Evolutionary conservation across 2,329 filamentous ascomycete genomes (phyloP), one percentile per base, ranked within the genome.

Genomic region (Teratosphaeria pseudoeucalypti): DNA sequence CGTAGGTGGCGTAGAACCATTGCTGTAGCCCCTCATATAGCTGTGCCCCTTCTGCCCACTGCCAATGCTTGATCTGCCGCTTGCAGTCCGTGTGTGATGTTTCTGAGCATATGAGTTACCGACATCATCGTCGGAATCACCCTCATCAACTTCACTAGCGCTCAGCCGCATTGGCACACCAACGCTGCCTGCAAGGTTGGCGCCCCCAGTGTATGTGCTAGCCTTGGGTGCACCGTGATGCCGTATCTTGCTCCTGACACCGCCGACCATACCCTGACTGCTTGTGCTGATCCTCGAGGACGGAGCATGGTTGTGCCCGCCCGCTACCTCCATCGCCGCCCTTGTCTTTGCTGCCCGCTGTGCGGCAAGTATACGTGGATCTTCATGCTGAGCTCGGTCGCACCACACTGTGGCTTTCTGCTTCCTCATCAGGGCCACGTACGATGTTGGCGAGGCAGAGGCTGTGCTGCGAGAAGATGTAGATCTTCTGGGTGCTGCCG

Each of bases 361-460:
- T 69, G 92, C 88, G 32, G 90, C 91, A 3, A 87, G 78, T 60
- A 94, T 78, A 56, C 90, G 83, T 0, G 92, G 90, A 72, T 99
- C 94, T 74, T 97, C 91, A 63, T 89, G 86, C 73, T 99, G 94
- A 10, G 92, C 84, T 58, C 92, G 87, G 72, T 97, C 94, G 77
- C 92, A 96, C 94, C 94, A 99, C 4, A 99, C 94, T 0, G 94
- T 99, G 34, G 91, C 94, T 74, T 97, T 97, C 76, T 99, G 94
- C 73, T 92, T 92, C 63, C 94, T 85, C 77, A 99, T 87, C n/a
- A 96, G 81, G 39, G 94, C 92, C 57, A 99, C 94, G 74, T 99
- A 99, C 64, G 90, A 86, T n/a, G 81, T 81, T 1, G 87, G 77
- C 62, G 83, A 82, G 16, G 78, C 72, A 56, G 77, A 78, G 58